These are phyloP conservation scores for Akanthomyces muscarius DNA, from an alignment of 2,329 filamentous ascomycete species.

Conservation along the genomic window DNA sequence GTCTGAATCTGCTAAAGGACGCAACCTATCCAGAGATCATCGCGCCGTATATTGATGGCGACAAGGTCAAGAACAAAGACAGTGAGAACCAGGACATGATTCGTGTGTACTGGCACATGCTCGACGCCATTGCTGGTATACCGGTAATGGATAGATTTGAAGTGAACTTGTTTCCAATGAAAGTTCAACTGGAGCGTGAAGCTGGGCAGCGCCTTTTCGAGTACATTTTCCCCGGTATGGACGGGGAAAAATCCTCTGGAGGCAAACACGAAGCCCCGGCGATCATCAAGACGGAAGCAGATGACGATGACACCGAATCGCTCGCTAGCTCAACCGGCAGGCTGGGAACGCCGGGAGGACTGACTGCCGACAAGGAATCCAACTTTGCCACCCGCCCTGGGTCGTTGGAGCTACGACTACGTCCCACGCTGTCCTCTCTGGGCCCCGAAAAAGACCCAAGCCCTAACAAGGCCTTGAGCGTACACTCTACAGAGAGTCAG, in stretches of 20 bases:
- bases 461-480: constrained; percentile 45
- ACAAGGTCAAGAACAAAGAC: constrained; percentile 41
- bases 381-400: constrained; percentile 61
- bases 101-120: constrained; percentile 94
- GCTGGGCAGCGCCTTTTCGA: constrained; percentile 91
- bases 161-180: constrained; percentile 87
- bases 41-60: constrained; percentile 74
- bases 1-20: constrained; percentile 83
- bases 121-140: constrained; percentile 96
- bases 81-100: constrained; percentile 73
- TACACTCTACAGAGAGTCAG: constrained; percentile 47
- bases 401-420: constrained; percentile 75
- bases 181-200: constrained; percentile 88
- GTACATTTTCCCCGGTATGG: constrained; percentile 90
- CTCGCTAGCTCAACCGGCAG: constrained; percentile 36
- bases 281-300: constrained; percentile 43
- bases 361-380: constrained; percentile 40
- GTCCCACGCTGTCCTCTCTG: constrained; percentile 68
- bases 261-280: constrained; percentile 60
- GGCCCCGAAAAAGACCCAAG: constrained; percentile 36
- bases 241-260: constrained; percentile 45
- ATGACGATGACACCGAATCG: constrained; percentile 44
- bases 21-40: constrained; percentile 97
- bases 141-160: constrained; percentile 97
- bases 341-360: constrained; percentile 29